Evolutionary conservation across 306 rosid species (phyloP), one percentile per base, ranked within the genome.

Genomic region (Corylus heterophylla): DNA sequence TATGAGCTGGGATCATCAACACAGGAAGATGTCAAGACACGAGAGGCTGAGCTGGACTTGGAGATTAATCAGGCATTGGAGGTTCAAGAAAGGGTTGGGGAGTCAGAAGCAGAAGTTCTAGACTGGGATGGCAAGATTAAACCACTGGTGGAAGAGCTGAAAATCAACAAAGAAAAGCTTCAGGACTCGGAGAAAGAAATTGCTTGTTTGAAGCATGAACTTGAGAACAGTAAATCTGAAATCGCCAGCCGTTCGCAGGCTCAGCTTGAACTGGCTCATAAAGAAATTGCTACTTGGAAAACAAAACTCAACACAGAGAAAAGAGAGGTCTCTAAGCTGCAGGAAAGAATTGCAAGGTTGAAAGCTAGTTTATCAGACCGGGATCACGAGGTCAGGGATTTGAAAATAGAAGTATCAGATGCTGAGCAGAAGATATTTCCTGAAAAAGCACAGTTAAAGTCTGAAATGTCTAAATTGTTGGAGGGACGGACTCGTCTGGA

Each of bases 361-460:
- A 95, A 82, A 88, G 25, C 79, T 42, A 93, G 98, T 82, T 88
- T 96, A 69, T 73, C 87, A 17, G 99, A 89, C 85, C 89, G 99
- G 39, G 96, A 89, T 62, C 88, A 82, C 8, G 99, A 96, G 85
- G 76, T 90, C 74, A 80, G 94, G 92, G 97, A 93, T 73, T 87
- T 96, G 83, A 96, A 96, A 83, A 76, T 86, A 12, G 98, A 84
- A 1, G 96, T 96, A 31, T 96, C 99, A 2, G 99, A 96, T 78
- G 98, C 99, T 0, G 98, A 96, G 92, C 77, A 90, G 88, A 96
- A 96, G 81, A 91, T 96, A 63, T 96, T 96, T 83, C 99, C 99
- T 0, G 99, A 96, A 85, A 96, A 96, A 88, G 84, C 92, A 74
- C 89, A 92, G 66, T 74, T 94, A 79, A 92, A 92, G 88, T 81